Percentiles rank a stretch among this genome's conserved stretches.
Evolutionary conservation across 495 filamentous ascomycete species (phyloP).

Genomic region (Penicillium riverlandense): DNA sequence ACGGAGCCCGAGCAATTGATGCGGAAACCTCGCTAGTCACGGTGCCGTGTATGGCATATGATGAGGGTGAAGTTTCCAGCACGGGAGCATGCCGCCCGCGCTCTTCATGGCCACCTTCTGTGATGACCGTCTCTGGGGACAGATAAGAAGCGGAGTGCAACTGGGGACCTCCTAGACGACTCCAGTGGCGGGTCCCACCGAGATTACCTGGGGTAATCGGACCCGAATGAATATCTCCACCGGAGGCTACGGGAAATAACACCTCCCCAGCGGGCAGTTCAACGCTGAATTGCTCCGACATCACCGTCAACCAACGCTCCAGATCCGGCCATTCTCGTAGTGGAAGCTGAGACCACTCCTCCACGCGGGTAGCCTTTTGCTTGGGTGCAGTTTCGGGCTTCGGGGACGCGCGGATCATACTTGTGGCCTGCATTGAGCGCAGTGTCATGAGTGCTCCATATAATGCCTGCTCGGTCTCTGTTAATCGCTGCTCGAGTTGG

Average conservation of each 20-base stretch:
- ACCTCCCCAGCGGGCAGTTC: constrained; percentile 1
- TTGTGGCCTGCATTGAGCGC: constrained; percentile 7
- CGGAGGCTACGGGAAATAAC: background rate
- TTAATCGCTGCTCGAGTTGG: constrained; percentile 22
- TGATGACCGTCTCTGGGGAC: too few relatives aligned
- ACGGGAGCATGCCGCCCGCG: too few relatives aligned
- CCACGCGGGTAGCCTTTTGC: constrained; percentile 20
- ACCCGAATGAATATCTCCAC: background rate
- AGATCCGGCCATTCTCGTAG: constrained; percentile 14
- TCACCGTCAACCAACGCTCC: constrained; percentile 12
- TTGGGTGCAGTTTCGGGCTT: constrained; percentile 8
- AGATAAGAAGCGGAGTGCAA: too few relatives aligned
- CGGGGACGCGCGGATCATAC: constrained; percentile 3
- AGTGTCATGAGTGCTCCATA: constrained; percentile 20
- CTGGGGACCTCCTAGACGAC: too few relatives aligned
- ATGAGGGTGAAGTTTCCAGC: too few relatives aligned
- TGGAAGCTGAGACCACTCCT: constrained; percentile 19
- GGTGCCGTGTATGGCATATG: too few relatives aligned
- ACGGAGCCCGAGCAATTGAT: too few relatives aligned
- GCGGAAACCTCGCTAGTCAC: too few relatives aligned
- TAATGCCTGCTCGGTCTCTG: constrained; percentile 20
- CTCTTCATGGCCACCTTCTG: too few relatives aligned
- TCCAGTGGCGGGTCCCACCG: too few relatives aligned
- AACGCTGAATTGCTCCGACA: constrained; percentile 11
- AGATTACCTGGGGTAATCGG: background rate